Percentiles rank a stretch among this genome's conserved stretches.
Conservation (phyloP, 2,329 filamentous ascomycete species). For the Torrubiella hemipterigena region DNA sequence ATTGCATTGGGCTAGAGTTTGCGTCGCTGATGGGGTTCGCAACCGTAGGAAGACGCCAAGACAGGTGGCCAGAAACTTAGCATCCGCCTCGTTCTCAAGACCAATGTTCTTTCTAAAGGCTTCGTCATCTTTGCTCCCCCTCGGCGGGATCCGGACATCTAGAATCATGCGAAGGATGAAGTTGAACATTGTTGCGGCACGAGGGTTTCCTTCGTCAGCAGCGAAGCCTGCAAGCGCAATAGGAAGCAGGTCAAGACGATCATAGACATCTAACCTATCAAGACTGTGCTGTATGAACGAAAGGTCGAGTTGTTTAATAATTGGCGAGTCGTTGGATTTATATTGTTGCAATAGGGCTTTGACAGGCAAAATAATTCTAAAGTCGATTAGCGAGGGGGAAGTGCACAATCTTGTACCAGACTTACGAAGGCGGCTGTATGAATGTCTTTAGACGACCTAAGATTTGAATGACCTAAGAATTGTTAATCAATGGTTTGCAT, state of each 20-base stretch:
- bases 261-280: slow-evolving; percentile 35
- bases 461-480: slow-evolving; percentile 33
- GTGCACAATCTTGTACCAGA: not conserved
- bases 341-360: slow-evolving; percentile 79
- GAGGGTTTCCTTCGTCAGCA: slow-evolving; percentile 16
- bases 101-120: slow-evolving; percentile 54
- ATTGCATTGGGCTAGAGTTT: slow-evolving; percentile 18
- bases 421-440: slow-evolving; percentile 37
- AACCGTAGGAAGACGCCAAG: slow-evolving; percentile 60
- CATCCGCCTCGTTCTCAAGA: slow-evolving; percentile 55
- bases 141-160: slow-evolving; percentile 57
- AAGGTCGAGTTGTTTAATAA: slow-evolving; percentile 82
- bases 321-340: slow-evolving; percentile 57
- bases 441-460: slow-evolving; percentile 42
- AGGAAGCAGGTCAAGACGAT: slow-evolving; percentile 63
- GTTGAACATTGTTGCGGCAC: slow-evolving; percentile 59
- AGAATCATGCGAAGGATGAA: slow-evolving; percentile 67
- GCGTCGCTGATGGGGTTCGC: slow-evolving; percentile 16
- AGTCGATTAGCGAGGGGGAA: slow-evolving; percentile 5
- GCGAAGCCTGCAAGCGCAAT: slow-evolving; percentile 22
- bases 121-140: slow-evolving; percentile 68
- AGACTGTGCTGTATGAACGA: slow-evolving; percentile 79
- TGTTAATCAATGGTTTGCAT: not conserved
- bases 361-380: slow-evolving; percentile 67
- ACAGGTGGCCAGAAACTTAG: slow-evolving; percentile 60